These are phyloP conservation scores for Capsella bursapastoris DNA, from an alignment of 345 rosid genomes.

Conservation along the genomic window DNA sequence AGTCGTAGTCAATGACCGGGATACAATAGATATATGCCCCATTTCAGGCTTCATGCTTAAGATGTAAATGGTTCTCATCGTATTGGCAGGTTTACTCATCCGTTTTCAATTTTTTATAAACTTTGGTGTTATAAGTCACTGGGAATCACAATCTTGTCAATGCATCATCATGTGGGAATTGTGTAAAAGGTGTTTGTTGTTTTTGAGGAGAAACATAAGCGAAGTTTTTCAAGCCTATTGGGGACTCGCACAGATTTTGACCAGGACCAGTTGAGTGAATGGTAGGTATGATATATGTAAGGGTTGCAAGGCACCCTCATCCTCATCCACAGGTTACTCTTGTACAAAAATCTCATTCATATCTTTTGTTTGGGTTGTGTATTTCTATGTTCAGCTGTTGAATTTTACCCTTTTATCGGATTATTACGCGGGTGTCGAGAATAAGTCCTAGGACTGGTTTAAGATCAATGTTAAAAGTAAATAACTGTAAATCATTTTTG, in stretches of 20 bases:
- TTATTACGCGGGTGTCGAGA: neutral
- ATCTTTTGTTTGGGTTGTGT: neutral
- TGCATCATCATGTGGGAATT: slow-evolving; percentile 24
- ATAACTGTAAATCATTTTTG: neutral
- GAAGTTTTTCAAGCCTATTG: slow-evolving; percentile 22
- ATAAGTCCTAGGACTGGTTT: slow-evolving; percentile 1
- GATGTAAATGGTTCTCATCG: slow-evolving; percentile 11
- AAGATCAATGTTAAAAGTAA: slow-evolving; percentile 12
- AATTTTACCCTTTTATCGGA: neutral
- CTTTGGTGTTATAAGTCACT: slow-evolving; percentile 26
- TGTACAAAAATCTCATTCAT: neutral
- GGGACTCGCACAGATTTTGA: slow-evolving; percentile 3
- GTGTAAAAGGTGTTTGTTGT: slow-evolving; percentile 29
- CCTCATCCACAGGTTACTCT: neutral
- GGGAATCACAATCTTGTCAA: slow-evolving; percentile 34
- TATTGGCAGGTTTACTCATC: slow-evolving; percentile 37
- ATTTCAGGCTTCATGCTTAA: neutral
- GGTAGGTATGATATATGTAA: too few relatives aligned
- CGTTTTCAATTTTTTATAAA: slow-evolving; percentile 13
- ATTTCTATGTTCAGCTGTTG: slow-evolving; percentile 27
- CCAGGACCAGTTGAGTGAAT: neutral
- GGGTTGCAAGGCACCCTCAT: slow-evolving; percentile 23
- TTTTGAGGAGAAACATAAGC: slow-evolving; percentile 29
- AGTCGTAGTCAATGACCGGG: neutral
- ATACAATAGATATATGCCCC: neutral